phyloP scores from a whole-genome alignment of 331 rosid species.

The Malus hybrid region DNA sequence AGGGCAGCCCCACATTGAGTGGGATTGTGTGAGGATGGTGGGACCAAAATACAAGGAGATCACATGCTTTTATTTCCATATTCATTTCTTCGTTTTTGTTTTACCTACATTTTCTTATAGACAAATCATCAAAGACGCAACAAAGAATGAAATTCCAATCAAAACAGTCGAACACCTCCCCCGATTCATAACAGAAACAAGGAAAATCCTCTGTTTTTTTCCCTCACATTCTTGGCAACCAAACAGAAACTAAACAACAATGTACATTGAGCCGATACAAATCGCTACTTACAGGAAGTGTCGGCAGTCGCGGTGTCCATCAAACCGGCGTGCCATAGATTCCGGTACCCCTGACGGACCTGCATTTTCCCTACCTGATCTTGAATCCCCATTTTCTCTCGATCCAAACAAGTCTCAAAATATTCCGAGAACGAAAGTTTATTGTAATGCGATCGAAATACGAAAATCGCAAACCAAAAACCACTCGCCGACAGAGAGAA shows the following conservation, averaged over 20 bases:
- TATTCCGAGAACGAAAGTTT: not conserved
- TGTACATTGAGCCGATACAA: not conserved
- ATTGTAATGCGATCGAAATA: not conserved
- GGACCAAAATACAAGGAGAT: no score
- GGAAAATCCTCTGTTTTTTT: not conserved
- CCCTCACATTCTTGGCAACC: not conserved
- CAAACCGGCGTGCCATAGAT: slow-evolving; percentile 10
- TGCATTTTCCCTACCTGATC: not conserved
- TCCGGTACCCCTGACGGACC: not conserved
- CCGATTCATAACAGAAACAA: no score
- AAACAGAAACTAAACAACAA: not conserved
- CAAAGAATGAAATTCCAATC: not conserved
- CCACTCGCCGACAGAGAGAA: not conserved
- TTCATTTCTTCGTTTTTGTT: not conserved
- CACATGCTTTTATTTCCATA: no score
- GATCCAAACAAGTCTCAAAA: not conserved
- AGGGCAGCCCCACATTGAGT: no score
- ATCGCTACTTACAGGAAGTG: not conserved
- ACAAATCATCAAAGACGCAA: not conserved
- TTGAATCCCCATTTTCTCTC: slow-evolving; percentile 1
- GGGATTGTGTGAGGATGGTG: no score
- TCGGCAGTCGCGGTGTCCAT: not conserved
- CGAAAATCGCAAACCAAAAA: not conserved
- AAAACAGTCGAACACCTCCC: not conserved
- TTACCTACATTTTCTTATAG: not conserved